These are phyloP conservation scores for Leptographium wingfieldii DNA, from an alignment of 2,329 filamentous ascomycete species.

Conservation along the genomic window DNA sequence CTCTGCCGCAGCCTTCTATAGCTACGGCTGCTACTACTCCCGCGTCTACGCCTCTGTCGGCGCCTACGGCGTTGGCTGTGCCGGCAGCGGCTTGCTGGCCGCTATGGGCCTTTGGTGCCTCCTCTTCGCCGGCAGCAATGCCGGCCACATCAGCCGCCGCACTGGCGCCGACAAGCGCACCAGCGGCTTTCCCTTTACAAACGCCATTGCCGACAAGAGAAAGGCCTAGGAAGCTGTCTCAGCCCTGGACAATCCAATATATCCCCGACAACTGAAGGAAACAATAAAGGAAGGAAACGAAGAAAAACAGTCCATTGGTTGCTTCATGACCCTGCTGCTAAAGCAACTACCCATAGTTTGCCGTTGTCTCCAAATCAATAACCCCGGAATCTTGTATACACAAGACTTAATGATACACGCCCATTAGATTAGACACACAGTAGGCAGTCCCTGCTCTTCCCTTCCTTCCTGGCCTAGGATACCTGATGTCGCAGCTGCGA, in stretches of 20 bases:
- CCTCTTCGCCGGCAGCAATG: conserved; percentile 25
- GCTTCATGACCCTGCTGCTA: neutral
- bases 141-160: conserved; percentile 21
- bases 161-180: conserved; percentile 29
- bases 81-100: conserved; percentile 41
- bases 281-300: neutral
- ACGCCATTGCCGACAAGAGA: conserved; percentile 16
- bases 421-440: neutral
- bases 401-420: neutral
- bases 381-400: neutral
- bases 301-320: neutral
- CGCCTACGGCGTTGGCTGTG: conserved; percentile 45
- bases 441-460: neutral
- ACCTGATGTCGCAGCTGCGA: conserved; percentile 11
- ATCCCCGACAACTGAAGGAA: neutral
- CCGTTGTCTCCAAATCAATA: neutral
- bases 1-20: conserved; percentile 46
- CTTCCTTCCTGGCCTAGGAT: neutral
- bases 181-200: conserved; percentile 27
- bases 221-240: neutral
- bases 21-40: conserved; percentile 54
- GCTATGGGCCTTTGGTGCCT: conserved; percentile 51
- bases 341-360: neutral
- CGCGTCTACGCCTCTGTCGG: conserved; percentile 44
- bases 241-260: neutral